These are phyloP conservation scores for Fonsecaea multimorphosa DNA, from an alignment of 2,329 filamentous ascomycete genomes.

Conservation along the genomic window DNA sequence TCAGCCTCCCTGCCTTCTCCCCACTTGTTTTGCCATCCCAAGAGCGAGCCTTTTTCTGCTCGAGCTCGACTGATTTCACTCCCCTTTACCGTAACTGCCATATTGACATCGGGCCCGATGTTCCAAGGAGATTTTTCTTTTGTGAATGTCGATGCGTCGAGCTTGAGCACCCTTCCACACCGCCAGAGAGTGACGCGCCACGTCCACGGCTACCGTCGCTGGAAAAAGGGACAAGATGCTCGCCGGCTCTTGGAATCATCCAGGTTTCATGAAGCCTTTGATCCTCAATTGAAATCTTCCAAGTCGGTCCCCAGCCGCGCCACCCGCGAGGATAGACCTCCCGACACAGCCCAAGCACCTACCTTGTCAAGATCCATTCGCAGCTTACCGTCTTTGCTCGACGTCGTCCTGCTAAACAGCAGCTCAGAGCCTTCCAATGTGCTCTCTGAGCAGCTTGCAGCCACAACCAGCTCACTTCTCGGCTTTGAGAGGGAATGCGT, in stretches of 20 bases:
- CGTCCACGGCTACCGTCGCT: slow-evolving; percentile 19
- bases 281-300: neutral
- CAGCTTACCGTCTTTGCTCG: slow-evolving; percentile 7
- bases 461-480: slow-evolving; percentile 14
- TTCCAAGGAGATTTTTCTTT: slow-evolving; percentile 18
- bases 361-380: neutral
- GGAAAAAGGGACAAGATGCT: slow-evolving; percentile 16
- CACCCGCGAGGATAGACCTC: neutral
- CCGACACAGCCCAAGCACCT: neutral
- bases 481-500: slow-evolving; percentile 17
- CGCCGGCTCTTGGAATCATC: slow-evolving; percentile 19
- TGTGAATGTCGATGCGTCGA: slow-evolving; percentile 18
- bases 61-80: neutral
- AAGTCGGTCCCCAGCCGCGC: neutral
- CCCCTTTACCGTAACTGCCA: neutral
- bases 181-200: slow-evolving; percentile 13
- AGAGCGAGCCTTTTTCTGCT: neutral
- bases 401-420: slow-evolving; percentile 12
- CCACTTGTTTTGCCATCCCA: neutral
- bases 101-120: neutral
- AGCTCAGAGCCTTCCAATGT: neutral
- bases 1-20: neutral
- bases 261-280: slow-evolving; percentile 8
- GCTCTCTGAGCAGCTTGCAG: slow-evolving; percentile 5
- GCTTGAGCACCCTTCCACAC: slow-evolving; percentile 10